Evolutionary conservation across 2,329 filamentous ascomycete genomes (phyloP), one percentile per base, ranked within the genome.

Genomic region (Pseudogymnoascus sp.): DNA sequence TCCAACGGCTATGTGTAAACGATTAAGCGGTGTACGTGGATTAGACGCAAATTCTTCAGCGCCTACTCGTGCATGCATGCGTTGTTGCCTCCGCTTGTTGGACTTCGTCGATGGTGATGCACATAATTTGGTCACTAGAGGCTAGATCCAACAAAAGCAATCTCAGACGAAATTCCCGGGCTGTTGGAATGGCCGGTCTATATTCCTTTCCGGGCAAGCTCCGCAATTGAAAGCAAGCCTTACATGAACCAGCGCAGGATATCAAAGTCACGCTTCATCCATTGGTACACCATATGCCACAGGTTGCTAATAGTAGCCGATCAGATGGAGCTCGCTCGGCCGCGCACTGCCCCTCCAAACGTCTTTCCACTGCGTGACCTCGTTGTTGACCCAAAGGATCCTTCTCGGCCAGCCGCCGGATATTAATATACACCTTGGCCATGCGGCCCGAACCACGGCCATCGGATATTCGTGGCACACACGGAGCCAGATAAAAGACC

Each of bases 141-240:
- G 49, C 49, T 55, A 55, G 49, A 55, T 55, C 49, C 49, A 55
- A 55, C 49, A 55, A 55, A 31, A 55, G 5, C 28, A 33, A 55
- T 55, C 49, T 33, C 5, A 55, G 49, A 55, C 25, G 5, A 21
- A 33, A 33, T 31, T 55, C 16, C 28, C 49, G 6, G 49, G 49
- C 49, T 55, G 49, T 55, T 55, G 25, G 45, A 55, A 55, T 33
- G 45, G 45, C 25, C 45, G n/a, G 45, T 55, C 25, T 18, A 55
- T 7, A 55, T 55, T 33, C 45, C n/a, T 55, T 52, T 55, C 45
- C 25, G 45, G 45, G 45, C 25, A 55, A 55, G 25, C 45, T 18
- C 33, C 18, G 45, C 45, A 18, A n/a, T 33, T 31, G n/a, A 18
- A 12, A 55, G 25, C 12, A 55, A 12, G 45, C 25, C 45, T 55